Percentiles rank a stretch among this genome's conserved stretches.
phyloP scores from a whole-genome alignment of 208 protist genomes.

The Sergeia podlipaevii region DNA sequence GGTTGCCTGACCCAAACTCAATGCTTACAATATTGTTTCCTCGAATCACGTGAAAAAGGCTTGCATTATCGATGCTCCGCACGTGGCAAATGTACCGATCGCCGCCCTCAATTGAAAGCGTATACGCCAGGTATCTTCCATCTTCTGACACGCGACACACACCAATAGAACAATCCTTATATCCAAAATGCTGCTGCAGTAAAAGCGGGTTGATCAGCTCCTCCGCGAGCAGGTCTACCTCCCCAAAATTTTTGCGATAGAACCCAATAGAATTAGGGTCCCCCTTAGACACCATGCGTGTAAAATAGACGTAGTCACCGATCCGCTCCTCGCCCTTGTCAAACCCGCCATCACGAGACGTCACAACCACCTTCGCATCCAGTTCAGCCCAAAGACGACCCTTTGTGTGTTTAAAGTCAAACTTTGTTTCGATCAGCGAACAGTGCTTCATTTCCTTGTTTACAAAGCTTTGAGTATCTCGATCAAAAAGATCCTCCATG shows the following conservation, averaged over 20 bases:
- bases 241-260: constrained; percentile 84
- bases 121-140: constrained; percentile 86
- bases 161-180: constrained; percentile 81
- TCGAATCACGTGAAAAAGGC: constrained; percentile 87
- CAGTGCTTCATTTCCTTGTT: constrained; percentile 74
- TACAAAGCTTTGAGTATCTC: constrained; percentile 64
- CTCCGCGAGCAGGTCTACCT: constrained; percentile 83
- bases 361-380: constrained; percentile 82
- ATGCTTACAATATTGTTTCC: constrained; percentile 90
- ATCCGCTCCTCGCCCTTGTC: constrained; percentile 91
- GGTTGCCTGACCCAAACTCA: constrained; percentile 81
- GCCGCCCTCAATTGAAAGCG: constrained; percentile 83
- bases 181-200: constrained; percentile 88
- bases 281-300: constrained; percentile 63
- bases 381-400: constrained; percentile 81
- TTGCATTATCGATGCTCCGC: constrained; percentile 85
- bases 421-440: constrained; percentile 60
- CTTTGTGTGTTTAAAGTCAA: constrained; percentile 85
- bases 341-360: constrained; percentile 82
- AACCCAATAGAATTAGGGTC: constrained; percentile 80
- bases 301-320: constrained; percentile 90
- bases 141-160: constrained; percentile 89
- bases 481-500: constrained; percentile 87
- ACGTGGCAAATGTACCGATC: constrained; percentile 91
- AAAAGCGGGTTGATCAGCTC: constrained; percentile 87